A percentile compares a stretch with the other conserved stretches of the same genome.
These are phyloP conservation scores for Colletotrichum sp. DNA, from an alignment of 2,329 filamentous ascomycete genomes.

Conservation along the genomic window DNA sequence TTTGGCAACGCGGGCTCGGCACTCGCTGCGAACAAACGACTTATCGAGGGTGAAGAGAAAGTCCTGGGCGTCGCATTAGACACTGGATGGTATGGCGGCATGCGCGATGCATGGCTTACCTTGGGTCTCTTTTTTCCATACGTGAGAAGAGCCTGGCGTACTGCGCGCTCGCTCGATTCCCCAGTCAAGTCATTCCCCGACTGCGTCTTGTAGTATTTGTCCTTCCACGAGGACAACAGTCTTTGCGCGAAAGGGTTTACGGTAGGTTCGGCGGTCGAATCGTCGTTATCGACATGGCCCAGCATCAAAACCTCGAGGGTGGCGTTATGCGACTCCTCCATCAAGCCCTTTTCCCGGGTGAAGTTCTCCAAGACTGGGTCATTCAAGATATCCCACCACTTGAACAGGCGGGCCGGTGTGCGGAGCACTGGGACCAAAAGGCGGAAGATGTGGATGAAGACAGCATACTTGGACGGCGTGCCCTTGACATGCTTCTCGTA, in stretches of 20 bases:
- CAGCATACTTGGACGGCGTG: conserved; percentile 59
- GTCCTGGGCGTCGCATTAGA: conserved; percentile 48
- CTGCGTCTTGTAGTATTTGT: conserved; percentile 35
- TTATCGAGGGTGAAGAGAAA: conserved; percentile 70
- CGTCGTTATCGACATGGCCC: conserved; percentile 62
- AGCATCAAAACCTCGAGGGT: conserved; percentile 69
- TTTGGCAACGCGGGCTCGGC: conserved; percentile 68
- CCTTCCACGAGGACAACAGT: conserved; percentile 63
- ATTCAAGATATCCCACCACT: conserved; percentile 75
- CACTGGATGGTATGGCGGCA: not conserved
- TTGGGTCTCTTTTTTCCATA: conserved; percentile 74
- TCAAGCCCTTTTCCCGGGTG: conserved; percentile 45
- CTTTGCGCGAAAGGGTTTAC: conserved; percentile 60
- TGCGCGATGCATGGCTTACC: conserved; percentile 26
- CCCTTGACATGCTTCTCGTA: conserved; percentile 69
- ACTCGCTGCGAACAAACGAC: conserved; percentile 68
- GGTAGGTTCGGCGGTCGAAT: conserved; percentile 42
- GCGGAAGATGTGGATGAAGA: conserved; percentile 73
- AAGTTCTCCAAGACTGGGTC: conserved; percentile 50
- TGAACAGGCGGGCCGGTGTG: conserved; percentile 65
- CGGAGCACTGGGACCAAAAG: conserved; percentile 68
- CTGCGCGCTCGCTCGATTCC: conserved; percentile 54
- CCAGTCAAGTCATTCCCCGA: conserved; percentile 39
- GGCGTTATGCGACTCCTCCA: conserved; percentile 69
- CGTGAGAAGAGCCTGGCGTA: conserved; percentile 57